Percentiles rank a stretch among this genome's conserved stretches.
Conservation (phyloP, 345 rosid species). For the Brassica incana region DNA sequence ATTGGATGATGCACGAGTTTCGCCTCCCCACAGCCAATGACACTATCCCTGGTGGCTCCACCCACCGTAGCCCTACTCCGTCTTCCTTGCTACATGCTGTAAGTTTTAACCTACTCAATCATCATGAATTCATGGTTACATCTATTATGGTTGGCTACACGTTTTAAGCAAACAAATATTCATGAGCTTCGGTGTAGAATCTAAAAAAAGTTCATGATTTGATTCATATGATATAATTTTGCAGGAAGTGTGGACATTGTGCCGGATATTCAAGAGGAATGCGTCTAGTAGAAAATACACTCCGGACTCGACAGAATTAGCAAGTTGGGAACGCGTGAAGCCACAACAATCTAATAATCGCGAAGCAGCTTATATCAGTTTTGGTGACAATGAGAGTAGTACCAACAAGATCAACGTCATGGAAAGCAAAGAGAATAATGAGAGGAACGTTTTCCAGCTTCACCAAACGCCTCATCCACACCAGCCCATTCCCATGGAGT, state of each 20-base stretch:
- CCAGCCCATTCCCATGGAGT: slow-evolving; percentile 31
- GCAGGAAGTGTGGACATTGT: slow-evolving; percentile 92
- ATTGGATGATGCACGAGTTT: slow-evolving; percentile 99
- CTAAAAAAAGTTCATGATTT: not conserved
- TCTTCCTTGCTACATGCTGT: slow-evolving; percentile 58
- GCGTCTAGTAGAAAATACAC: slow-evolving; percentile 51
- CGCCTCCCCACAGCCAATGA: slow-evolving; percentile 60
- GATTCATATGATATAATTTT: not conserved
- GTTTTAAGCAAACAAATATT: not conserved
- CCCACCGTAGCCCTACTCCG: slow-evolving; percentile 25
- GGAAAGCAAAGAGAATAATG: slow-evolving; percentile 31
- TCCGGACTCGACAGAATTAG: slow-evolving; percentile 59
- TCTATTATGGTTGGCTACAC: not conserved
- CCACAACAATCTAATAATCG: slow-evolving; percentile 31
- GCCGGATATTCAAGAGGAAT: slow-evolving; percentile 72
- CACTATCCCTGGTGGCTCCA: slow-evolving; percentile 24
- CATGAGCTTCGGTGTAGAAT: not conserved
- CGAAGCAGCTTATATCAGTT: slow-evolving; percentile 53
- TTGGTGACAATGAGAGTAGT: slow-evolving; percentile 43
- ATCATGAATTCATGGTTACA: slow-evolving; percentile 1
- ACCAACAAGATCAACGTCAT: slow-evolving; percentile 30
- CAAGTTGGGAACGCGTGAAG: slow-evolving; percentile 35
- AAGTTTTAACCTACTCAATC: slow-evolving; percentile 31
- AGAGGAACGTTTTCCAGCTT: slow-evolving; percentile 27
- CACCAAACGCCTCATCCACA: slow-evolving; percentile 18